These are phyloP conservation scores for Apiospora kogelbergensis DNA, from an alignment of 2,329 filamentous ascomycete species.

Conservation along the genomic window DNA sequence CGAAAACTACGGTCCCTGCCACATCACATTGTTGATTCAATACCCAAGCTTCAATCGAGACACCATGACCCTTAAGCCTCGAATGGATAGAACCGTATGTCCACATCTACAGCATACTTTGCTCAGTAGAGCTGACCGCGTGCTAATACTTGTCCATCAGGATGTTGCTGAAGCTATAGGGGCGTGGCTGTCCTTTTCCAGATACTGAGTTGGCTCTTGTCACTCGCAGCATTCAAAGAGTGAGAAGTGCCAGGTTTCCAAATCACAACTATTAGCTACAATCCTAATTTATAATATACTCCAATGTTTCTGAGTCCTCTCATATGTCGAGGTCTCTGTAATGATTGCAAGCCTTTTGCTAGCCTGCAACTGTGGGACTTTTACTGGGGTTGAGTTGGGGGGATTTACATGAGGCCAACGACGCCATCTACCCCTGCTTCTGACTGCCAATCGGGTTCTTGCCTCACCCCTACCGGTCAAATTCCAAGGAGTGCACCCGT, in stretches of 20 bases:
- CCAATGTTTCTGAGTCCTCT: no score
- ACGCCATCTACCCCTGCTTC: no score
- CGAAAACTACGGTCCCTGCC: background rate
- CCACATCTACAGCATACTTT: background rate
- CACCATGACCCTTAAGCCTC: background rate
- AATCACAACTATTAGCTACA: no score
- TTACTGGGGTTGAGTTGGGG: no score
- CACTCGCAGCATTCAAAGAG: background rate
- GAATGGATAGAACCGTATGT: background rate
- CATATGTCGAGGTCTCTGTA: no score
- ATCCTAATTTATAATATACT: no score
- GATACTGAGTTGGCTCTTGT: slow-evolving; percentile 5
- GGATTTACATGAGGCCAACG: no score
- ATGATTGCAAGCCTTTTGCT: no score
- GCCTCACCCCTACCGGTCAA: background rate
- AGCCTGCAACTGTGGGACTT: no score
- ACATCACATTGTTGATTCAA: background rate
- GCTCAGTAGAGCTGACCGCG: background rate
- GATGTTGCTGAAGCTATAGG: slow-evolving; percentile 5
- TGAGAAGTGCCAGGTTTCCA: background rate
- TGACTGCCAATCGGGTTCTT: background rate
- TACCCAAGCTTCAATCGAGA: background rate
- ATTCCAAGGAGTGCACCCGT: background rate
- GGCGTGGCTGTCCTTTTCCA: slow-evolving; percentile 12
- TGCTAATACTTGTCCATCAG: background rate